Evolutionary conservation across 148 eudicot species (phyloP).

Genomic region (Fagopyrum tataricum): DNA sequence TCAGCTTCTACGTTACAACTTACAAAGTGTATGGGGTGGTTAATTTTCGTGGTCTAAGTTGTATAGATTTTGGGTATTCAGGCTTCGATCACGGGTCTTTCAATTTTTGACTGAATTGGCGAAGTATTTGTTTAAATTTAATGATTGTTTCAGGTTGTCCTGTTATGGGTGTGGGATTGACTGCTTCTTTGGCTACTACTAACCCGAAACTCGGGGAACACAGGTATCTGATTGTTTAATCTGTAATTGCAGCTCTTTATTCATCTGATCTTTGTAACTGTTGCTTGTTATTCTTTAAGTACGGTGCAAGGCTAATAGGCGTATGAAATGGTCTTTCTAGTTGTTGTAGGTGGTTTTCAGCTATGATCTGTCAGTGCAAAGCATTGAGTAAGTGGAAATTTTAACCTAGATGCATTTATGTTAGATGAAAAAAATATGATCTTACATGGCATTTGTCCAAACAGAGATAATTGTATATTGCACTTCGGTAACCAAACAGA

Average conservation of each 20-base stretch:
- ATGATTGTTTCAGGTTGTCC: conserved; percentile 40
- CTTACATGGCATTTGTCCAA: not conserved
- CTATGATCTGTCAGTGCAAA: not conserved
- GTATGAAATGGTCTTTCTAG: too few species aligned
- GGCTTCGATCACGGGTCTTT: not conserved
- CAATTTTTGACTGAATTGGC: not conserved
- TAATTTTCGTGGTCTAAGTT: not conserved
- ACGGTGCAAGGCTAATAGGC: not conserved
- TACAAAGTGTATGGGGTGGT: not conserved
- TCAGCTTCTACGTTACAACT: not conserved
- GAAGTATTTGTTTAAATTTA: not conserved
- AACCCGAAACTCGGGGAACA: conserved; percentile 80
- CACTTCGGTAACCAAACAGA: not conserved
- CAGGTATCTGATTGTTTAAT: conserved; percentile 34
- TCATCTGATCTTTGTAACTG: not conserved
- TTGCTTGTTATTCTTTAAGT: not conserved
- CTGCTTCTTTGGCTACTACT: conserved; percentile 69
- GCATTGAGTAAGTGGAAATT: not conserved
- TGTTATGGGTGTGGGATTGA: conserved; percentile 82
- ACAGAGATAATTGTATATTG: not conserved
- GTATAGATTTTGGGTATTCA: not conserved
- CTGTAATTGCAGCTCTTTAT: not conserved
- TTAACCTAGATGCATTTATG: not conserved
- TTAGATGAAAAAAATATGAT: not conserved
- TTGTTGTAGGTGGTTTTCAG: not conserved